A percentile compares a stretch with the other conserved stretches of the same genome.
phyloP scores from a whole-genome alignment of 192 early-diverging fungal genomes.

The Coemansia sp. region DNA sequence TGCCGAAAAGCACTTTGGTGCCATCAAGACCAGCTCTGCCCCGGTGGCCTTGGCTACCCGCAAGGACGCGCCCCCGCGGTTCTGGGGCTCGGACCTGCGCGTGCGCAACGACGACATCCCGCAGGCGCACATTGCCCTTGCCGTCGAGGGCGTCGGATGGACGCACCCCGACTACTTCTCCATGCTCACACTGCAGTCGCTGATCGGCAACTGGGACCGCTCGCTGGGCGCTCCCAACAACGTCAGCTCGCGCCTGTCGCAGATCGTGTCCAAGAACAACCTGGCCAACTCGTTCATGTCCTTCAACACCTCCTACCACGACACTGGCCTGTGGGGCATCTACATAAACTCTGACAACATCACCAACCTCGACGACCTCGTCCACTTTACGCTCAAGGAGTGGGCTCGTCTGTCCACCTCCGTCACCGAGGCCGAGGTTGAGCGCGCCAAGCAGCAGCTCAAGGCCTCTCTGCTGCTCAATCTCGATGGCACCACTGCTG shows the following conservation, averaged over 20 bases:
- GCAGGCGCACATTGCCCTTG: constrained; percentile 94
- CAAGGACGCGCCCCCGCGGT: constrained; percentile 61
- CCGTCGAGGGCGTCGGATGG: constrained; percentile 96
- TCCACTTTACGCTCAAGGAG: constrained; percentile 88
- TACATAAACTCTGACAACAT: constrained; percentile 87
- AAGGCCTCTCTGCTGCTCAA: constrained; percentile 89
- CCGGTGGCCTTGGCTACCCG: constrained; percentile 56
- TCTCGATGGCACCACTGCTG: constrained; percentile 91
- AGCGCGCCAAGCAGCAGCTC: constrained; percentile 97
- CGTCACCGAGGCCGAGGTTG: constrained; percentile 87
- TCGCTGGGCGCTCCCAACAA: constrained; percentile 86
- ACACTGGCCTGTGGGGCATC: constrained; percentile 96
- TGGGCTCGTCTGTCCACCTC: constrained; percentile 84
- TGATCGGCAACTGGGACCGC: constrained; percentile 97
- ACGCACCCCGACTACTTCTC: constrained; percentile 94
- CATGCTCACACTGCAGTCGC: constrained; percentile 90
- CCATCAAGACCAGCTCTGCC: constrained; percentile 61
- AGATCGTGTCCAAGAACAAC: constrained; percentile 74
- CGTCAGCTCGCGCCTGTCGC: constrained; percentile 81
- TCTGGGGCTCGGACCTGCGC: constrained; percentile 89
- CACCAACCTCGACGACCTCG: constrained; percentile 79
- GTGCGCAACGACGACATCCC: constrained; percentile 85
- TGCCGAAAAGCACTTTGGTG: constrained; percentile 90
- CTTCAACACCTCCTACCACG: constrained; percentile 98
- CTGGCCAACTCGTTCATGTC: constrained; percentile 99